These are phyloP conservation scores for Lantana camara DNA, from an alignment of 257 asterid species.

Conservation along the genomic window DNA sequence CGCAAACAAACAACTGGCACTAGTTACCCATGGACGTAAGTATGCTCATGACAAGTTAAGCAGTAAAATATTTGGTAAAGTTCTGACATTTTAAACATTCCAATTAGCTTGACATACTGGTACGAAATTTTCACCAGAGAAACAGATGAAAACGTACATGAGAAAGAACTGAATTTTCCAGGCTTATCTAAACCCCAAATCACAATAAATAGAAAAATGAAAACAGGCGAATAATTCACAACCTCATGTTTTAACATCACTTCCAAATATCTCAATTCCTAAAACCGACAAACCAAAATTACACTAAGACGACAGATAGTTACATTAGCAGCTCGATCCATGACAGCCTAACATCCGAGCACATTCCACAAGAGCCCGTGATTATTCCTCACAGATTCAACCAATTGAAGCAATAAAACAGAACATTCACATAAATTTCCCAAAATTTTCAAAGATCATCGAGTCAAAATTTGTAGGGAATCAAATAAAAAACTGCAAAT, in stretches of 20 bases:
- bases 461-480: slow-evolving; percentile 7
- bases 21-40: no score
- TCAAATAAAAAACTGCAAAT: neutral
- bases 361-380: slow-evolving; percentile 23
- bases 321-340: slow-evolving; percentile 26
- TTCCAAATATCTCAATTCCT: slow-evolving; percentile 15
- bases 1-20: no score
- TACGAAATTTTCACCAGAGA: slow-evolving; percentile 5
- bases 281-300: slow-evolving; percentile 12
- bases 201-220: neutral
- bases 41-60: no score
- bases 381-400: neutral
- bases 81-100: neutral
- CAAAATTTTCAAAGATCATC: slow-evolving; percentile 14
- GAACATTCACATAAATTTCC: neutral
- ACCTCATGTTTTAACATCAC: slow-evolving; percentile 11
- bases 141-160: neutral
- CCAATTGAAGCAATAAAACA: slow-evolving; percentile 8
- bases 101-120: neutral
- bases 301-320: slow-evolving; percentile 5
- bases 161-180: neutral
- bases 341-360: slow-evolving; percentile 17
- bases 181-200: slow-evolving; percentile 26
- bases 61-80: neutral
- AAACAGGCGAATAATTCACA: neutral